phyloP scores from a whole-genome alignment of 148 eudicot genomes.

The Rhododendron molle region DNA sequence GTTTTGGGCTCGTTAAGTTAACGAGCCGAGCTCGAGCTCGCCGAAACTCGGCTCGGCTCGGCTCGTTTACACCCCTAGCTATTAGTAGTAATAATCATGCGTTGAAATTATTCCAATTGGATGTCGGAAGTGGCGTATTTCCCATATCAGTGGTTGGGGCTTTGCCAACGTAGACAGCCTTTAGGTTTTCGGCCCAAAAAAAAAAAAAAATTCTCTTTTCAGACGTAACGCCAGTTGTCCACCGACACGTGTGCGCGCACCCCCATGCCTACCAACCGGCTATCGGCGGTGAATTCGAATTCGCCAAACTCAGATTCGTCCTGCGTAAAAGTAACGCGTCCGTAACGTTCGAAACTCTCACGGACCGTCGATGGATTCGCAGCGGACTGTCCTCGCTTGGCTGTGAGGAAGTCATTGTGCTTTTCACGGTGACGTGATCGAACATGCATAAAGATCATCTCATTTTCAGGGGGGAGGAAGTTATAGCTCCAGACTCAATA shows the following conservation, averaged over 20 bases:
- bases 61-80: too few relatives aligned
- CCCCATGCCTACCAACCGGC: neutral
- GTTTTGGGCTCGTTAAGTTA: too few relatives aligned
- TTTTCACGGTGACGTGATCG: neutral
- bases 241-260: constrained; percentile 22
- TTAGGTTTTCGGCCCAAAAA: neutral
- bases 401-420: neutral
- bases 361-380: neutral
- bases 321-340: neutral
- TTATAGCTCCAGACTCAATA: neutral
- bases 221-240: constrained; percentile 12
- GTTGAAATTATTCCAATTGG: neutral
- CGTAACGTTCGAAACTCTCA: neutral
- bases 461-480: neutral
- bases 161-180: constrained; percentile 20
- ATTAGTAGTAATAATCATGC: neutral
- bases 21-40: too few relatives aligned
- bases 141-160: constrained; percentile 11
- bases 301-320: neutral
- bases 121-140: constrained; percentile 13
- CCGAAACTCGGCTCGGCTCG: too few relatives aligned
- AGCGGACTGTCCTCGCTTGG: too few relatives aligned
- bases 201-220: neutral
- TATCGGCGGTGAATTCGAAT: neutral
- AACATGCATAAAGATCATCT: neutral